Evolutionary conservation across 768 basidiomycete species (phyloP).

Genomic region (Leucosporidium scottii): DNA sequence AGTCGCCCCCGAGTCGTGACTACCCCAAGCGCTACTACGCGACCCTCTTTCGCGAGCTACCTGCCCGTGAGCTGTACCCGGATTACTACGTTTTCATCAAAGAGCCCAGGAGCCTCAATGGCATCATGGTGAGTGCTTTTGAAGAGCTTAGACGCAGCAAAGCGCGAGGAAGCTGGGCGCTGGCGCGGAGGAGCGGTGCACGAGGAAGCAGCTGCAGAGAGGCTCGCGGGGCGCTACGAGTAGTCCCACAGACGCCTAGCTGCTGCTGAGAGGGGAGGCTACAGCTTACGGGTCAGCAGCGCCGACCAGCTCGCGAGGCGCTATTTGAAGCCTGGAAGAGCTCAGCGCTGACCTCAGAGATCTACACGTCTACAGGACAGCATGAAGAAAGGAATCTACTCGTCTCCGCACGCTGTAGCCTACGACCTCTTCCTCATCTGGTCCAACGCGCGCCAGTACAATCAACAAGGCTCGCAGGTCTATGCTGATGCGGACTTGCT

Average conservation of each 20-base stretch:
- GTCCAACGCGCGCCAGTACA: conserved; percentile 32
- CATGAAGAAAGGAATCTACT: conserved; percentile 16
- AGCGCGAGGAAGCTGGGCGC: not conserved
- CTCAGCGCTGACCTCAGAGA: not conserved
- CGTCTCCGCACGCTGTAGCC: conserved; percentile 17
- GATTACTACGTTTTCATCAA: conserved; percentile 32
- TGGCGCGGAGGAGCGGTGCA: not conserved
- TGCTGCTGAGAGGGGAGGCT: not conserved
- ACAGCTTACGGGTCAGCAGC: not conserved
- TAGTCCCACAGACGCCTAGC: no score
- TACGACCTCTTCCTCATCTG: conserved; percentile 33
- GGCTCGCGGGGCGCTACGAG: no score
- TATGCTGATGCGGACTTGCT: conserved; percentile 32
- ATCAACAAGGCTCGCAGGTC: conserved; percentile 26
- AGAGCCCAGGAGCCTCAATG: conserved; percentile 21
- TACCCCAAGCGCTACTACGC: conserved; percentile 21
- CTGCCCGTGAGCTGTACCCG: conserved; percentile 18
- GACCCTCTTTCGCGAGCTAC: conserved; percentile 31
- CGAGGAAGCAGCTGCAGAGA: not conserved
- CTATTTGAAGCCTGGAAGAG: not conserved
- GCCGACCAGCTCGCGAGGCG: no score
- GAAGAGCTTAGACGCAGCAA: not conserved
- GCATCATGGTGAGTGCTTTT: conserved; percentile 7
- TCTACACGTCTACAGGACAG: conserved; percentile 6
- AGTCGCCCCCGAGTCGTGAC: conserved; percentile 7